Percentiles rank a stretch among this genome's conserved stretches.
Conservation (phyloP, 257 asterid species). For the Anisodus tanguticus region DNA sequence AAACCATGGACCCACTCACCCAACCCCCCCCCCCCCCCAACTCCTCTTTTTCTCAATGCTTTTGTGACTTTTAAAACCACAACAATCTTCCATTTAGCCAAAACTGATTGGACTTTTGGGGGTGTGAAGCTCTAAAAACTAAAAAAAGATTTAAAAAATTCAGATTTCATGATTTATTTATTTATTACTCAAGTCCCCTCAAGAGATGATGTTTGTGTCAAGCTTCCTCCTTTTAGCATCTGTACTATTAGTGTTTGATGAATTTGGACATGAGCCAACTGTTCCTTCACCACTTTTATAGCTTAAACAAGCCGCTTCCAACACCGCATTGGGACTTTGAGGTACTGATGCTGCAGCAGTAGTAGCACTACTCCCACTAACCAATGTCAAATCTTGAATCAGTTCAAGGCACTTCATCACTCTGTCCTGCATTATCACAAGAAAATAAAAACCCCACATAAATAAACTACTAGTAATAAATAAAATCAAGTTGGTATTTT, state of each 20-base stretch:
- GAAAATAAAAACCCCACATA: background rate
- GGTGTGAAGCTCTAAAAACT: background rate
- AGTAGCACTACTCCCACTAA: constrained; percentile 33
- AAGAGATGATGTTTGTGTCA: constrained; percentile 36
- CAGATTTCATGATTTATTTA: background rate
- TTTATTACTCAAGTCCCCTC: background rate
- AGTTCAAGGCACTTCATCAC: constrained; percentile 63
- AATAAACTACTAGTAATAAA: background rate
- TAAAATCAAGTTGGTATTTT: background rate
- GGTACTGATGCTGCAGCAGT: constrained; percentile 39
- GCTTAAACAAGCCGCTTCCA: constrained; percentile 68
- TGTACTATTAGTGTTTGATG: constrained; percentile 43
- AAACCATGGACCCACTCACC: constrained; percentile 33
- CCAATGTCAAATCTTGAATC: constrained; percentile 60
- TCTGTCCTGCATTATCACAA: constrained; percentile 55
- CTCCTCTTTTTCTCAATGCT: background rate
- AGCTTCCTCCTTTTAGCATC: constrained; percentile 64
- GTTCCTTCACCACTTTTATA: constrained; percentile 57
- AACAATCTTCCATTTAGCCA: constrained; percentile 41
- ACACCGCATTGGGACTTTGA: constrained; percentile 67
- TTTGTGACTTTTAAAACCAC: constrained; percentile 31
- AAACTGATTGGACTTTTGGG: constrained; percentile 27
- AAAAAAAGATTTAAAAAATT: background rate
- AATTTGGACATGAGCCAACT: constrained; percentile 52
- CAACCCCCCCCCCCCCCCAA: background rate